These are phyloP conservation scores for Ceratocystis huliohia DNA, from an alignment of 2,329 filamentous ascomycete genomes.

Conservation along the genomic window DNA sequence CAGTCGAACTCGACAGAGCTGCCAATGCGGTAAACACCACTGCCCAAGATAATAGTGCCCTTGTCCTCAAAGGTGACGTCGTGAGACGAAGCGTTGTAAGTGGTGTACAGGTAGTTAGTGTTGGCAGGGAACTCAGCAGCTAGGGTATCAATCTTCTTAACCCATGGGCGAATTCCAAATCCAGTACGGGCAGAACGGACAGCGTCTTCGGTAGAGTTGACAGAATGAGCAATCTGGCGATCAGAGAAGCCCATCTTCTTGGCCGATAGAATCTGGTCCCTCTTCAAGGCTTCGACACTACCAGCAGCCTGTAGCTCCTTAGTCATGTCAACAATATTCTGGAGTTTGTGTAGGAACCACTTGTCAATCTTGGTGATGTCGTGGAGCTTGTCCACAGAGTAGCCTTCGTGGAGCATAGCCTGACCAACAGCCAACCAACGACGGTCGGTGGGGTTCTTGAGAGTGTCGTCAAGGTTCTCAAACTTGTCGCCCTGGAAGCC, in stretches of 20 bases:
- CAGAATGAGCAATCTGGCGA: slow-evolving; percentile 78
- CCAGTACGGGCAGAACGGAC: slow-evolving; percentile 73
- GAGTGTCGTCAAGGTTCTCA: slow-evolving; percentile 77
- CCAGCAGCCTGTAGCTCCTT: slow-evolving; percentile 74
- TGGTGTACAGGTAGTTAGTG: slow-evolving; percentile 94
- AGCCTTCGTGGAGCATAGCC: slow-evolving; percentile 94
- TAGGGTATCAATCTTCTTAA: slow-evolving; percentile 75
- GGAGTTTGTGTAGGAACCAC: slow-evolving; percentile 97
- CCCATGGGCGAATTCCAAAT: slow-evolving; percentile 80
- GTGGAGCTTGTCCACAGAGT: slow-evolving; percentile 82
- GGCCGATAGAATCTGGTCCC: slow-evolving; percentile 75
- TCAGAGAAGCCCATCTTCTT: slow-evolving; percentile 99
- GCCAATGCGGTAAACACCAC: slow-evolving; percentile 93
- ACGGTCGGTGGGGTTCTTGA: slow-evolving; percentile 87
- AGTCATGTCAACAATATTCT: slow-evolving; percentile 90
- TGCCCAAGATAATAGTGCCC: slow-evolving; percentile 77
- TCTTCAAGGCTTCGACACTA: slow-evolving; percentile 70
- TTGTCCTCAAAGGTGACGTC: slow-evolving; percentile 91
- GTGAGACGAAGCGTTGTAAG: slow-evolving; percentile 89
- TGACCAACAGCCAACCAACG: slow-evolving; percentile 96
- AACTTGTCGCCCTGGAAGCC: slow-evolving; percentile 95
- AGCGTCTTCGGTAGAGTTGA: slow-evolving; percentile 76
- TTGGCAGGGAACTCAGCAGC: slow-evolving; percentile 92
- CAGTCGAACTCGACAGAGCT: slow-evolving; percentile 98
- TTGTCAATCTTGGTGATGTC: slow-evolving; percentile 97